Evolutionary conservation across 2,329 filamentous ascomycete genomes (phyloP), one percentile per base, ranked within the genome.

Genomic region (Botrytis cinerea): DNA sequence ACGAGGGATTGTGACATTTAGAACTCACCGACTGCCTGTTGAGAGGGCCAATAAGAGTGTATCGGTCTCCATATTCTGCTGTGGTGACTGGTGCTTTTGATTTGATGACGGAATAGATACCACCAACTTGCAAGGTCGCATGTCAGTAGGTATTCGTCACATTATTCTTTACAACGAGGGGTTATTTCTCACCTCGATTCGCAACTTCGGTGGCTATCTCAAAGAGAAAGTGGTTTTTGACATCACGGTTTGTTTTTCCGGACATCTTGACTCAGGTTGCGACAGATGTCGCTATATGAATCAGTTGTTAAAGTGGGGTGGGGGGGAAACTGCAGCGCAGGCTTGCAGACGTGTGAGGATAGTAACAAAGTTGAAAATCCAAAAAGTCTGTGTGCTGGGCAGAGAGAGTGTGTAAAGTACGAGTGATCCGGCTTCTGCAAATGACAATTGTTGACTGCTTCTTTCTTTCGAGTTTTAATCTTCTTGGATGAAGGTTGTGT

Each of bases 101-200:
- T 84, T 99, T 99, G 84, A 99, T 91, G 77, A 99, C 96, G 25
- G 95, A 98, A 87, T 99, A 99, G 85, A 99, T 99, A 80, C 96
- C 96, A 81, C 96, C 96, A 75, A 99, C 96, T 97, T 60, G 51
- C 35, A 10, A 2, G 68, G 46, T 6, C 28, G 38, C 40, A 40
- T 22, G 48, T 68, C 18, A 68, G 35, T 57, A 22, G 7, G 16
- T 28, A 5, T 68, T 57, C 16, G 5, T 14, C n/a, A 22, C 4
- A 16, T 43, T 16, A 8, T 22, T n/a, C 25, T 22, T n/a, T 32
- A 35, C 83, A 18, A 48, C 16, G n/a, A 43, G 43, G 35, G 9
- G 2, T 43, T 4, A 4, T 35, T 32, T 2, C 86, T 78, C 87
- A 95, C 93, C 93, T 88, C 96, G 90, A 87, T 98, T 97, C 75